Percentiles rank a stretch among this genome's conserved stretches.
Conservation (phyloP, 2,329 filamentous ascomycete species). For the Phoma sp. region DNA sequence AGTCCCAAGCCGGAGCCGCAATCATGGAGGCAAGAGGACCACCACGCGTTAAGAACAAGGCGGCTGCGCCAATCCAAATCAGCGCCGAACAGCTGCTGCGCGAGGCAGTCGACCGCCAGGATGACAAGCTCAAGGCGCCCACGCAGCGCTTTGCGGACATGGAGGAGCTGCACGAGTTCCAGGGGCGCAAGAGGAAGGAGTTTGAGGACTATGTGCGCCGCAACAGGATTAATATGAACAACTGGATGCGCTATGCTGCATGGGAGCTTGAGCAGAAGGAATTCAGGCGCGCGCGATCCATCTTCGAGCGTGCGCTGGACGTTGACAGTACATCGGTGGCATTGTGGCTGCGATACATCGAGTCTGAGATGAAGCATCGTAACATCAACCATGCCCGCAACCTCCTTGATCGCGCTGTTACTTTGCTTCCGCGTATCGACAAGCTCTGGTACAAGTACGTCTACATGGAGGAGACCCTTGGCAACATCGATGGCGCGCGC, state of each 20-base stretch:
- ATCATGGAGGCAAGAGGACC: slow-evolving; percentile 91
- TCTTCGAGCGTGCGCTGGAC: slow-evolving; percentile 95
- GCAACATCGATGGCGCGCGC: slow-evolving; percentile 88
- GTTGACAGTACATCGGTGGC: slow-evolving; percentile 85
- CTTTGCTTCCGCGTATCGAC: slow-evolving; percentile 86
- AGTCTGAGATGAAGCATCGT: slow-evolving; percentile 84
- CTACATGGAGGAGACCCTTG: slow-evolving; percentile 97
- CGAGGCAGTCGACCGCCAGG: slow-evolving; percentile 96
- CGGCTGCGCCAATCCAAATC: slow-evolving; percentile 80
- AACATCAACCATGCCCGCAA: slow-evolving; percentile 94
- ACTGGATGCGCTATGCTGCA: slow-evolving; percentile 96
- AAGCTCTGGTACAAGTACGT: slow-evolving; percentile 99
- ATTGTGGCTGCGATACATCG: slow-evolving; percentile 91
- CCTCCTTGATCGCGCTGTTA: slow-evolving; percentile 91
- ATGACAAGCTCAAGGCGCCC: slow-evolving; percentile 83
- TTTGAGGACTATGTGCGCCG: slow-evolving; percentile 98
- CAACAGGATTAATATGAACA: slow-evolving; percentile 95
- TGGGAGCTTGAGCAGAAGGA: slow-evolving; percentile 99
- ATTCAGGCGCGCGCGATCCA: slow-evolving; percentile 84
- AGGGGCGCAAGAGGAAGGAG: slow-evolving; percentile 92
- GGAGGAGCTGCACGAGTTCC: slow-evolving; percentile 97
- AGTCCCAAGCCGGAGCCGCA: slow-evolving; percentile 18
- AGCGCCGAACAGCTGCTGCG: slow-evolving; percentile 96
- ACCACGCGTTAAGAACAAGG: slow-evolving; percentile 98
- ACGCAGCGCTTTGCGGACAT: slow-evolving; percentile 95